Base-by-base conservation (phyloP, 2,329 filamentous ascomycete genomes). In the Anisogramma anomala region DNA sequence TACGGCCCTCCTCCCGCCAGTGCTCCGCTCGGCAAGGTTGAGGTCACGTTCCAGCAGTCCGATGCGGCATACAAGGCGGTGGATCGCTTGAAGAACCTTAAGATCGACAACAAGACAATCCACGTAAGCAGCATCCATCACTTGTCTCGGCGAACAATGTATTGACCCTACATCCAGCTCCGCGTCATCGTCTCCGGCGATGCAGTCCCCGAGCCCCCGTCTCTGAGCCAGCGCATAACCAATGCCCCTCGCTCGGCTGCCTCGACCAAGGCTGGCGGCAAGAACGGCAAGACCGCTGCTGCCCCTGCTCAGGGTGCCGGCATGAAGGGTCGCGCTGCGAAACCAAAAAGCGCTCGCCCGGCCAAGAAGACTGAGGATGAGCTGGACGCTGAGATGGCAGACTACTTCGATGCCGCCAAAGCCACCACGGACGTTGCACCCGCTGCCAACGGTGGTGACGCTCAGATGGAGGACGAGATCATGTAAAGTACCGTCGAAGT, bases 381-480 rank as follows among this genome's bases (percentile, higher is more conserved):
- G 67, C 78, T 98, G 19, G 91, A 98, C 60, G 87, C 85, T 4
- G 91, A 98, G 62, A 98, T 98, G 91, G 80, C 78, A 15, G 91
- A 96, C 62, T 98, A 98, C 68, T 96, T 93, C 59, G 77, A 71
- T 39, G 55, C 61, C 20, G 61, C 61, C 30, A 60, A 63, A 45
- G 53, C 55, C 25, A 58, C 64, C 49, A 66, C 60, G 39, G 67
- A 67, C 50, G 64, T 68, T 28, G 65, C 65, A 46, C 66, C 64
- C 46, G 67, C 62, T 38, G 50, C 57, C 42, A 65, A 58, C 42
- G 73, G 43, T 4, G 39, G 68, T 34, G 76, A 79, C 53, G 74
- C 72, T 28, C 57, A 70, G n/a, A 81, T 81, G 77, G 76, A 78
- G 52, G 75, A 81, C 47, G 77, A 79, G 53, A 79, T 80, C 42